phyloP scores from a whole-genome alignment of 257 asterid genomes.

The Solanum pennellii region DNA sequence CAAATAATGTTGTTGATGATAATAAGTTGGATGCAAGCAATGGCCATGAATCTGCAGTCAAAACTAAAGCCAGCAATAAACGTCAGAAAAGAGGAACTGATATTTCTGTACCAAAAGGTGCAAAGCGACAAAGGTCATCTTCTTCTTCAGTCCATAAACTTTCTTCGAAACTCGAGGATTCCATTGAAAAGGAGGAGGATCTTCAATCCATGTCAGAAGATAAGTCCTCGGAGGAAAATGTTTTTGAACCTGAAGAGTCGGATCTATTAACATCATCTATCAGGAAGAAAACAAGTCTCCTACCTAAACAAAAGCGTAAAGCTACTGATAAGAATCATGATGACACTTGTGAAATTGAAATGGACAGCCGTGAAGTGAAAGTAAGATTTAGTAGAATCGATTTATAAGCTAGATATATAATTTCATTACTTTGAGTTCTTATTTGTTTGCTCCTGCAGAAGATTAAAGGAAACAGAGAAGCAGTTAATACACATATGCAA shows the following conservation, averaged over 20 bases:
- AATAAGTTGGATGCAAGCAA: slow-evolving; percentile 64
- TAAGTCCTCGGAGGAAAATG: slow-evolving; percentile 23
- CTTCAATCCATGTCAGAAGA: slow-evolving; percentile 45
- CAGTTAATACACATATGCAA: slow-evolving; percentile 21
- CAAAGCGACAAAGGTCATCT: slow-evolving; percentile 54
- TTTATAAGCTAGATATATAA: neutral
- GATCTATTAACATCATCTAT: slow-evolving; percentile 34
- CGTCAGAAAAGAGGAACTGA: slow-evolving; percentile 43
- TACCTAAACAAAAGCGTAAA: slow-evolving; percentile 51
- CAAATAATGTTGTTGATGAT: slow-evolving; percentile 36
- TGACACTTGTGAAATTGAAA: slow-evolving; percentile 16
- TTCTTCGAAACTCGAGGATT: slow-evolving; percentile 31
- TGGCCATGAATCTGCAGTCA: slow-evolving; percentile 35
- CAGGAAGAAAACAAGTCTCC: slow-evolving; percentile 33
- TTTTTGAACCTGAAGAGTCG: slow-evolving; percentile 38
- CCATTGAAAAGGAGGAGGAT: slow-evolving; percentile 39
- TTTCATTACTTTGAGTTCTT: neutral
- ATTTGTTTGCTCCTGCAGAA: slow-evolving; percentile 33
- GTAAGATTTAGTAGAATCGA: slow-evolving; percentile 25
- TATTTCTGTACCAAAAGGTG: slow-evolving; percentile 59
- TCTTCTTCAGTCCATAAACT: slow-evolving; percentile 39
- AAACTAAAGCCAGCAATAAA: slow-evolving; percentile 27
- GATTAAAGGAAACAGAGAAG: slow-evolving; percentile 29
- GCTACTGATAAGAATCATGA: slow-evolving; percentile 28
- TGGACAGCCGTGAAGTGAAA: slow-evolving; percentile 35